Base-by-base conservation (phyloP, 176 grass and related monocot species). In the Oropetium thomaeum region DNA sequence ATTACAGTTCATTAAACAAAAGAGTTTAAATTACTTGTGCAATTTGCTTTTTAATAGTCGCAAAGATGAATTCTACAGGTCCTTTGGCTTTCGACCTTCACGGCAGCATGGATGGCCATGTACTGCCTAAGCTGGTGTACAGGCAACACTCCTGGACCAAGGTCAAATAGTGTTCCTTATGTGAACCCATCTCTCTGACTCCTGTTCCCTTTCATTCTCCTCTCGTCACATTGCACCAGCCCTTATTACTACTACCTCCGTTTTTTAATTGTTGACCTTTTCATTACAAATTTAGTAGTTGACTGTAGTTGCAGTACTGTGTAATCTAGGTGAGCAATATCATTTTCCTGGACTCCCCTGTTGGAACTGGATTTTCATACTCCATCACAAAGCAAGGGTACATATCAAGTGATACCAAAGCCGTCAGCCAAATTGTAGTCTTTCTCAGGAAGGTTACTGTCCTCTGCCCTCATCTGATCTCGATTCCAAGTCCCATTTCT, bases 361-460 rank as follows among this genome's bases (percentile, higher is more conserved):
- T 77, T 10, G 89, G 93, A 32, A 40, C 89, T 47, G 88, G 93
- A 10, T 97, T 97, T 70, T 93, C 90, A 4, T 97, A 90, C 39
- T 81, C 87, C 20, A 3, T 28, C 34, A 53, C 60, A 16, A 20
- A 65, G 12, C 20, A 88, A 27, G 72, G 85, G 9, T 84, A 58
- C 41, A 32, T 32, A 32, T 67, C 70, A 4, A 85, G 86, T 34
- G 89, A 92, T 35, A 78, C 63, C 22, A 64, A 77, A 67, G 81
- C 74, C 19, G 65, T 76, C 65, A 13, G 32, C 19, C 87, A 93
- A 5, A 65, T 88, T 52, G 2, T 58, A 25, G 70, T 68, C 10
- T 93, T 97, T 41, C 80, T 97, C 15, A 82, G 10, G 25, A 87
- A 97, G 89, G 93, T 96, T 32, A 48, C 47, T 23, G 58, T 28